Evolutionary conservation across 2,329 filamentous ascomycete species (phyloP), one percentile per base, ranked within the genome.

Genomic region (Cercospora berteroae): DNA sequence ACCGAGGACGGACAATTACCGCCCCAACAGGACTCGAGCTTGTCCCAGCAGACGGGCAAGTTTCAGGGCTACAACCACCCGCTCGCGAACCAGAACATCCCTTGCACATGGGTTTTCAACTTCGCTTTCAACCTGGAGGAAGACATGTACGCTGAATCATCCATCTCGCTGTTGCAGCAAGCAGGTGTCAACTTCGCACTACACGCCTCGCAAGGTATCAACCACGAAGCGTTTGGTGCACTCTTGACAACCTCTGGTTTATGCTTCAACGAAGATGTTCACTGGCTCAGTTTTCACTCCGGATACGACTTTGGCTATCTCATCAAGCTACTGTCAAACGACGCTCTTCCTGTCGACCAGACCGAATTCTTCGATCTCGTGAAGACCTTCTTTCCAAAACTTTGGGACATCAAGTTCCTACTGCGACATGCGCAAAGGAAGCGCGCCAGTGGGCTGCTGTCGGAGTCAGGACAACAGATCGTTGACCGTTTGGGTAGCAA

Each of bases 301-400:
- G 95, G 94, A 68, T 99, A 99, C 80, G 95, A 99, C 82, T 98
- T 99, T 80, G 95, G 94, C 59, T 98, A 98, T 77, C 84, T 99
- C 57, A 94, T 96, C 76, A 99, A 99, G 81, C 89, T 97, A 66
- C 89, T 99, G 78, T 90, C 92, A 66, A 91, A 91, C 80, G 87
- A 89, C 72, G 88, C 90, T 55, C 84, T 99, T 7, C 95, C 95
- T 0, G 91, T 93, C 73, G 93, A 96, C 73, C 95, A 98, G 78
- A 86, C 89, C 60, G 90, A 95, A 70, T 99, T 98, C 79, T 91
- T 96, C 77, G 87, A 90, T 75, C 87, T 94, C 58, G 92, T 98
- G 80, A 92, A 92, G 77, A 90, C 92, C 57, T 98, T 94, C 84
- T 99, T 99, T 79, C 95, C 95, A 0, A 90, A 90, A 18, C 88